These are phyloP conservation scores for Stachybotrys chlorohalonatus DNA, from an alignment of 2,329 filamentous ascomycete genomes.

Conservation along the genomic window DNA sequence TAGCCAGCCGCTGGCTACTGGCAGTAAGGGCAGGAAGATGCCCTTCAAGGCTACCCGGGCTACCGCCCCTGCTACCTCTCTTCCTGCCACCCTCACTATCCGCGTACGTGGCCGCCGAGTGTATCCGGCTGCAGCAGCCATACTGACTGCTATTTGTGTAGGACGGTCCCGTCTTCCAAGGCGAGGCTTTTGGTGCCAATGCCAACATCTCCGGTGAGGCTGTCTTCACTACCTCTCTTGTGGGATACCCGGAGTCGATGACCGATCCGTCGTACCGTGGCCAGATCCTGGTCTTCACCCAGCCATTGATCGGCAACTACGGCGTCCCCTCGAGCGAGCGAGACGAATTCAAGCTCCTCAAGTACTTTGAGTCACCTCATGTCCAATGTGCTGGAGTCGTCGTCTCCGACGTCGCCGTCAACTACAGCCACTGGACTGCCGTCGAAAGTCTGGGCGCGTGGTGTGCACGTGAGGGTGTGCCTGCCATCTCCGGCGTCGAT, in stretches of 20 bases:
- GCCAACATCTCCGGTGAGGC: slow-evolving; percentile 96
- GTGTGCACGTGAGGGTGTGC: slow-evolving; percentile 94
- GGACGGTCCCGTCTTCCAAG: slow-evolving; percentile 93
- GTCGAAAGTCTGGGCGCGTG: slow-evolving; percentile 88
- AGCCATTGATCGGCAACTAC: slow-evolving; percentile 97
- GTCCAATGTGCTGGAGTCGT: slow-evolving; percentile 95
- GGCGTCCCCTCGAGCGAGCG: slow-evolving; percentile 81
- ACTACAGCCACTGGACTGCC: slow-evolving; percentile 98
- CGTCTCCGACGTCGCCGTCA: slow-evolving; percentile 84
- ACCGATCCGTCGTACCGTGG: slow-evolving; percentile 83
- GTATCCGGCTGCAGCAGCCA: neutral
- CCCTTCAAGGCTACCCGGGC: slow-evolving; percentile 47
- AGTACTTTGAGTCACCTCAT: slow-evolving; percentile 97
- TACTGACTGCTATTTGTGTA: slow-evolving; percentile 23
- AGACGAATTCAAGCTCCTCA: slow-evolving; percentile 82
- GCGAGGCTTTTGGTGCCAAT: slow-evolving; percentile 93
- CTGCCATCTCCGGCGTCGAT: slow-evolving; percentile 93
- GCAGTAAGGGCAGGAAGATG: slow-evolving; percentile 62
- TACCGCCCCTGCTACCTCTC: slow-evolving; percentile 51
- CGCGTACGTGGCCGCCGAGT: slow-evolving; percentile 45
- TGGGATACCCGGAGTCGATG: slow-evolving; percentile 95
- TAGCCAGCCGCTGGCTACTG: slow-evolving; percentile 43
- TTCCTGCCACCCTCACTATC: slow-evolving; percentile 81
- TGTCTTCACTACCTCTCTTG: slow-evolving; percentile 95
- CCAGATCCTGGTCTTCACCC: slow-evolving; percentile 97